Evolutionary conservation across 2,329 filamentous ascomycete species (phyloP).

Genomic region (Allantophomopsis lycopodina): DNA sequence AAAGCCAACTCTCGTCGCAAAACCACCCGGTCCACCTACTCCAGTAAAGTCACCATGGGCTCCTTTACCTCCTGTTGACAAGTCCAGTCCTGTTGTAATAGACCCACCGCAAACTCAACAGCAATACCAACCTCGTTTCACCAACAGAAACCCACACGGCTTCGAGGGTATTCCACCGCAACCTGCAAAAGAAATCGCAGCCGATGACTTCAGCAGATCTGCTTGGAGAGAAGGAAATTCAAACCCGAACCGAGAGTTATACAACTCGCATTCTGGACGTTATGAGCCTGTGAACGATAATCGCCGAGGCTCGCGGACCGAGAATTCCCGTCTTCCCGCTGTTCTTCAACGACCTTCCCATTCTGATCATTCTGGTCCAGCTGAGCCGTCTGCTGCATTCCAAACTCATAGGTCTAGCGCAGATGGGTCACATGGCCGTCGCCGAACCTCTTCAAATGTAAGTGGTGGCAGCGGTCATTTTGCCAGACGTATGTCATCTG

Average conservation of each 20-base stretch:
- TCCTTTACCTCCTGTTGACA: constrained; percentile 70
- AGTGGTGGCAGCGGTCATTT: constrained; percentile 71
- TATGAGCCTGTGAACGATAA: constrained; percentile 77
- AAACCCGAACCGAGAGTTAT: constrained; percentile 61
- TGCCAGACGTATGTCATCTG: constrained; percentile 25
- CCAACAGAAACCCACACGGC: constrained; percentile 39
- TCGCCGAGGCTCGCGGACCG: constrained; percentile 57
- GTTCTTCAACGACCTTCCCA: constrained; percentile 62
- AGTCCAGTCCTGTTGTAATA: constrained; percentile 53
- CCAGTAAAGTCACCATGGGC: constrained; percentile 91
- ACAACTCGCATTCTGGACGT: constrained; percentile 87
- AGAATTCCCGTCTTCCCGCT: constrained; percentile 59
- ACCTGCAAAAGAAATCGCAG: constrained; percentile 70
- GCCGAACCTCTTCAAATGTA: constrained; percentile 80
- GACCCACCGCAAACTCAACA: constrained; percentile 34
- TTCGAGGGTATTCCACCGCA: constrained; percentile 38
- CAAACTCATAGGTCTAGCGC: constrained; percentile 59
- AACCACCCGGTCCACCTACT: constrained; percentile 50
- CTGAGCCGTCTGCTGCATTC: constrained; percentile 77
- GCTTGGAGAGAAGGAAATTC: constrained; percentile 57
- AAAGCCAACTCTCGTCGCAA: constrained; percentile 60
- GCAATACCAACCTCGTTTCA: constrained; percentile 30
- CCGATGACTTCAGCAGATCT: constrained; percentile 82
- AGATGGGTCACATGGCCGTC: constrained; percentile 55
- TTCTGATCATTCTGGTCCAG: constrained; percentile 47